phyloP scores from a whole-genome alignment of 352 stramenopile species.

The Halophytophthora polymorphica region DNA sequence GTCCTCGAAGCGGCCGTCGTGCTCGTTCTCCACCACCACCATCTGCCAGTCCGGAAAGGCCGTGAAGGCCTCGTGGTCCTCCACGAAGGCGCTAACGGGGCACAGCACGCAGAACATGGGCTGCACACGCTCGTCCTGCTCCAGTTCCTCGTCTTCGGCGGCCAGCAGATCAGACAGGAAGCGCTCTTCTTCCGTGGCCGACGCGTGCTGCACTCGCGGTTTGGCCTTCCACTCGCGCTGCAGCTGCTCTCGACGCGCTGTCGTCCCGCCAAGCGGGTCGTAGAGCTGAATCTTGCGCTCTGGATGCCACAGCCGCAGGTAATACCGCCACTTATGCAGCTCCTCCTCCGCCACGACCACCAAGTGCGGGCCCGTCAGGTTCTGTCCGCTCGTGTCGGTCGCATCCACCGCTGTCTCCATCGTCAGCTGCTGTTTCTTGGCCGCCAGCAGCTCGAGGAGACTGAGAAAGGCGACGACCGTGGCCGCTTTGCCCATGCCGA shows the following conservation, averaged over 20 bases:
- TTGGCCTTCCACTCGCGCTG: conserved; percentile 58
- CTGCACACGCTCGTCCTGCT: conserved; percentile 43
- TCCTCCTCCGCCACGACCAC: conserved; percentile 75
- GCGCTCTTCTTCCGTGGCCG: conserved; percentile 21
- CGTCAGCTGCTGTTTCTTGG: conserved; percentile 14
- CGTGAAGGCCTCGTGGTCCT: conserved; percentile 52
- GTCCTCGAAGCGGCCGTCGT: conserved; percentile 46
- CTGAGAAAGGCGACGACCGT: conserved; percentile 76
- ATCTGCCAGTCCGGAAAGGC: conserved; percentile 57
- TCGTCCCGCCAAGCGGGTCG: conserved; percentile 18
- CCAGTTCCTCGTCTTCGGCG: conserved; percentile 42
- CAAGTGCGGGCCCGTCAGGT: conserved; percentile 52
- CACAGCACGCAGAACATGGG: conserved; percentile 68
- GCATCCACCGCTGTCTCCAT: conserved; percentile 3
- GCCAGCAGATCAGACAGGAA: conserved; percentile 25
- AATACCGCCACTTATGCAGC: conserved; percentile 79
- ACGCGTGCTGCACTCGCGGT: conserved; percentile 8
- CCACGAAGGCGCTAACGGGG: conserved; percentile 44
- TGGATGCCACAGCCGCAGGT: conserved; percentile 55
- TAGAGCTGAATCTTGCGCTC: conserved; percentile 66
- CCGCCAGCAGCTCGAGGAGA: conserved; percentile 39
- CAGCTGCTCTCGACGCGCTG: conserved; percentile 34
- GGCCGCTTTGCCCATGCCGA: conserved; percentile 83
- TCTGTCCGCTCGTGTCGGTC: background rate
- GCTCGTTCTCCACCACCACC: conserved; percentile 73